phyloP scores from a whole-genome alignment of 225 moss, liverwort and hornwort genomes.

The Antitrichia curtipendula region DNA sequence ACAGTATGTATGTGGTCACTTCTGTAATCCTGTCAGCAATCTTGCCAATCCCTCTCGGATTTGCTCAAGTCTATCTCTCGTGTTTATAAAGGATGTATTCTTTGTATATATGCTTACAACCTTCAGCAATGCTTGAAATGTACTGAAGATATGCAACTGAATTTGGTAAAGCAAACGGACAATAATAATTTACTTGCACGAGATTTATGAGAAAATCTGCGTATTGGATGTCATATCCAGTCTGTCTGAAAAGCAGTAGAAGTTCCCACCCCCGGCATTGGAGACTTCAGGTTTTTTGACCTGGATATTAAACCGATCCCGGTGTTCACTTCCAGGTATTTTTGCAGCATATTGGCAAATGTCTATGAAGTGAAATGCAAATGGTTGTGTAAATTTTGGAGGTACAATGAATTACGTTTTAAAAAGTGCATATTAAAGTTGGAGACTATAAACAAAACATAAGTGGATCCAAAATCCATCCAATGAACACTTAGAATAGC shows the following conservation, averaged over 20 bases:
- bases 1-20: not conserved
- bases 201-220: not conserved
- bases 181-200: too few relatives aligned
- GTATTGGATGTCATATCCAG: not conserved
- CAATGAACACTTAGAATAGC: not conserved
- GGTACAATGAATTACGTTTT: not conserved
- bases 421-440: too few relatives aligned
- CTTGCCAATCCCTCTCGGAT: not conserved
- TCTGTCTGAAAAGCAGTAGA: not conserved
- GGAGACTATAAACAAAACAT: too few relatives aligned
- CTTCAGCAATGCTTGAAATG: not conserved
- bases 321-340: not conserved
- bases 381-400: too few relatives aligned
- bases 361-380: not conserved
- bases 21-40: not conserved
- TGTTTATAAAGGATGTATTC: not conserved
- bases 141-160: not conserved
- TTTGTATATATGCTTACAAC: not conserved
- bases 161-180: not conserved
- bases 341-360: not conserved
- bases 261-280: not conserved
- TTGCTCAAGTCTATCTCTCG: not conserved
- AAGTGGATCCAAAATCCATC: not conserved
- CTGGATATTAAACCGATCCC: not conserved
- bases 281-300: not conserved